Evolutionary conservation across 768 basidiomycete species (phyloP), one percentile per base, ranked within the genome.

Genomic region (Bullera alba): DNA sequence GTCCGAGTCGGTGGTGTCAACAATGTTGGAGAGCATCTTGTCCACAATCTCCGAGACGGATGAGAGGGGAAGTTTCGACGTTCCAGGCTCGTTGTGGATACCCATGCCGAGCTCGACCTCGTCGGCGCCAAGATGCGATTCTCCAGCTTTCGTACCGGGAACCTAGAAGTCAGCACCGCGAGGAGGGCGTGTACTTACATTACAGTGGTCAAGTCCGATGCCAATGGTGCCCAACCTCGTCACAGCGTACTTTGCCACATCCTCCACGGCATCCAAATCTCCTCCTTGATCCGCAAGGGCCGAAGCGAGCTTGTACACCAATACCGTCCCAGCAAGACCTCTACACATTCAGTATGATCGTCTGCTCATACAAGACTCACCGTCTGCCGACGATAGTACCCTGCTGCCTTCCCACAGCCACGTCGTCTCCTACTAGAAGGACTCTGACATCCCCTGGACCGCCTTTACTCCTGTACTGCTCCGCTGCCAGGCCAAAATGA

Each of bases 51-150:
- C 67, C 3, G 61, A 50, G 10, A 62, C 52, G 8, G 46, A 59
- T 0, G 63, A 48, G 14, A 71, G 57, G n/a, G 53, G 52, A 51
- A 70, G 61, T 34, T 71, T 73, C 43, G 67, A 62, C 30, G 73
- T 69, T 35, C 74, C 76, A 15, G 75, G 57, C 56, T 76, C 76
- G 60, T 76, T 76, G 62, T 76, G 76, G 49, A 75, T 75, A 27
- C 75, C 70, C 65, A 64, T 65, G 35, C 66, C 63, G 21, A 76
- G 63, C 48, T 76, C 76, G 25, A 73, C 52, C 53, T 76, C 69
- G 55, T 71, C 63, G 1, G 57, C 61, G 7, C 55, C 53, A 7
- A 76, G 64, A 41, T 74, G 66, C 1, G 61, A 61, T 35, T 74
- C 74, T 8, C 55, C 60, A 17, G 54, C 42, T 3, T 51, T 65